Evolutionary conservation across 768 basidiomycete species (phyloP).

Genomic region (Xerocomus potaroensis): DNA sequence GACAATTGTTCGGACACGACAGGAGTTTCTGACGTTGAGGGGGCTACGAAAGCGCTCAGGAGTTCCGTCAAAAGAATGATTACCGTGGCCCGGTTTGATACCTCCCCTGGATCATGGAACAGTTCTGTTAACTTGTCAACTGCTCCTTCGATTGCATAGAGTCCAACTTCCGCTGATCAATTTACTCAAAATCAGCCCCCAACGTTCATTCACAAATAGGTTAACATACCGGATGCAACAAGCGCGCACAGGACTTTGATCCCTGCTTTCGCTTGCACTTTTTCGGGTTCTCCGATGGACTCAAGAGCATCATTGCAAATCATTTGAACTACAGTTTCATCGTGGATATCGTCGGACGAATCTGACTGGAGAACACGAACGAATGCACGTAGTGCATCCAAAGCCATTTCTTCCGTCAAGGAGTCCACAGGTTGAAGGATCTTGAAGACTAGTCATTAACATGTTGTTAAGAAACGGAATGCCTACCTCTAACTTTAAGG

Average conservation of each 20-base stretch:
- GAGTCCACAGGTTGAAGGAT: conserved; percentile 89
- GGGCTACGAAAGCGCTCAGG: conserved; percentile 40
- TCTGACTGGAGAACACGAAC: conserved; percentile 65
- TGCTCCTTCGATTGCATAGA: conserved; percentile 61
- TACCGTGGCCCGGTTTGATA: conserved; percentile 59
- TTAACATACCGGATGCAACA: conserved; percentile 66
- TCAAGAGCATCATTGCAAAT: conserved; percentile 78
- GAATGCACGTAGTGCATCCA: conserved; percentile 68
- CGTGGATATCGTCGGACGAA: conserved; percentile 34
- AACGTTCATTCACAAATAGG: background rate
- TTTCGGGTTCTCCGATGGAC: conserved; percentile 86
- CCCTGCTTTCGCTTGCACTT: conserved; percentile 85
- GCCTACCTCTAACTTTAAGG: conserved; percentile 80
- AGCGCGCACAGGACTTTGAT: conserved; percentile 79
- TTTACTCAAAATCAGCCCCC: conserved; percentile 7
- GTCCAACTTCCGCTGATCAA: conserved; percentile 58
- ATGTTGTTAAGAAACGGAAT: background rate
- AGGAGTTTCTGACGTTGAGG: background rate
- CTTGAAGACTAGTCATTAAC: conserved; percentile 36
- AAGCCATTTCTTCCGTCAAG: conserved; percentile 67
- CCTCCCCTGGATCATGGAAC: conserved; percentile 70
- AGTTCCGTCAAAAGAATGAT: conserved; percentile 66
- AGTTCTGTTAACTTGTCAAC: conserved; percentile 74
- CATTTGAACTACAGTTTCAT: conserved; percentile 60
- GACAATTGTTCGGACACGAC: conserved; percentile 17